Percentiles rank a stretch among this genome's conserved stretches.
phyloP scores from a whole-genome alignment of 306 rosid species.

The Acacia confusa region DNA sequence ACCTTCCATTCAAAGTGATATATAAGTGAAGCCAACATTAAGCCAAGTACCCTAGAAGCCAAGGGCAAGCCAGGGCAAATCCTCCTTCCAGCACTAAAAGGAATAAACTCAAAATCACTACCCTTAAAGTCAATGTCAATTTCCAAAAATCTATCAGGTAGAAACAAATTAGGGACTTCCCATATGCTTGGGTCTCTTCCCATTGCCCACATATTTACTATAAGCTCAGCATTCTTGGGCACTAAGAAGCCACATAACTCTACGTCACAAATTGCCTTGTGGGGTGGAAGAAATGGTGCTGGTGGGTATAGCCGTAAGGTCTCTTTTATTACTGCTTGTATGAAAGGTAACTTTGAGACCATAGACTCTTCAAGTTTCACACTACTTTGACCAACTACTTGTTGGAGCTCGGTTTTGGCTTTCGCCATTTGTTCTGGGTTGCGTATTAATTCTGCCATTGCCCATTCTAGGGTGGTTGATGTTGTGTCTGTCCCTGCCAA shows the following conservation, averaged over 20 bases:
- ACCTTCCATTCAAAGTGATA: neutral
- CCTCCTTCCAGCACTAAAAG: neutral
- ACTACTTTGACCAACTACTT: neutral
- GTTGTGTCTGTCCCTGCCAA: neutral
- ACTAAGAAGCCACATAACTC: neutral
- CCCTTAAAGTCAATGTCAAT: neutral
- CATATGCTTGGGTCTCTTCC: neutral
- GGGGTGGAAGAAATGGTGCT: neutral
- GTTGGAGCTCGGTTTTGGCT: neutral
- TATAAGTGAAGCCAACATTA: neutral
- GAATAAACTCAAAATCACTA: neutral
- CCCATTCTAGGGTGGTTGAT: conserved; percentile 1
- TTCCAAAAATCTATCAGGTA: neutral
- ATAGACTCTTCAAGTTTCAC: neutral
- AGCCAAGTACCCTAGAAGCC: neutral
- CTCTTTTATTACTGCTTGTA: neutral
- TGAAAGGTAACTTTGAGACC: neutral
- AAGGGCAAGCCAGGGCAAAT: neutral
- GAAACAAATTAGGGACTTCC: neutral
- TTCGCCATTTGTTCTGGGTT: neutral
- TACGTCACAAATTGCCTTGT: neutral
- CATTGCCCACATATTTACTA: neutral
- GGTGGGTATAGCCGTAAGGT: neutral
- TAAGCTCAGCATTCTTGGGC: neutral
- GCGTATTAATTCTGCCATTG: conserved; percentile 1